Conservation (phyloP, 2,329 filamentous ascomycete species). For the Fusarium penzigii region DNA sequence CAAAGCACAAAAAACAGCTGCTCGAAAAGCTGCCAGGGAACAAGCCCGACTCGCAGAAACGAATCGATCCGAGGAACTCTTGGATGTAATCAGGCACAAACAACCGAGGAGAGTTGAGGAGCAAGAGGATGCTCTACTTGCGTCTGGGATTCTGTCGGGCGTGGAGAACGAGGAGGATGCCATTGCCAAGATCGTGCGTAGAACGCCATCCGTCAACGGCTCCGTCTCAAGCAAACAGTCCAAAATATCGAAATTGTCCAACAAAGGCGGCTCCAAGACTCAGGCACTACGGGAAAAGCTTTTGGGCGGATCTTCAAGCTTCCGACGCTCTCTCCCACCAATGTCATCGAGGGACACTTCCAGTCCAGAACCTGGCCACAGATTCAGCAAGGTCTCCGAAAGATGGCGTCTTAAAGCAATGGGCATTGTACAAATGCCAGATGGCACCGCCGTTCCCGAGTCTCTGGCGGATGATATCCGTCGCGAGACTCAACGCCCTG, state of each 20-base stretch:
- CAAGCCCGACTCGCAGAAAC: constrained; percentile 27
- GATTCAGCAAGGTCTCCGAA: constrained; percentile 42
- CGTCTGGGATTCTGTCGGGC: constrained; percentile 44
- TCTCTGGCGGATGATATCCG: constrained; percentile 49
- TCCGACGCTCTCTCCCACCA: constrained; percentile 43
- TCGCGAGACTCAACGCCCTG: constrained; percentile 42
- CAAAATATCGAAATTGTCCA: constrained; percentile 17
- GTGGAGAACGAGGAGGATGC: constrained; percentile 40
- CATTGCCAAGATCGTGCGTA: constrained; percentile 37
- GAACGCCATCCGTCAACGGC: constrained; percentile 23
- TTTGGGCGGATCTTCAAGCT: constrained; percentile 32
- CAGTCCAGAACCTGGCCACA: constrained; percentile 27
- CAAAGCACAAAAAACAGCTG: constrained; percentile 37
- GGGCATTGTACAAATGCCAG: constrained; percentile 53
- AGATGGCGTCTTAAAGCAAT: constrained; percentile 51
- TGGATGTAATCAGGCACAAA: constrained; percentile 34
- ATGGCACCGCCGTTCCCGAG: constrained; percentile 56
- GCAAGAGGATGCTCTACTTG: constrained; percentile 41
- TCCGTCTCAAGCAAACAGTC: constrained; percentile 24
- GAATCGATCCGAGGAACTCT: constrained; percentile 38
- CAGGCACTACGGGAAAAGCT: constrained; percentile 38
- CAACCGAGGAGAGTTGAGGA: constrained; percentile 33
- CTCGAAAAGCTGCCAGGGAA: constrained; percentile 27
- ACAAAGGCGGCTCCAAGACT: constrained; percentile 38
- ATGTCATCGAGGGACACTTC: constrained; percentile 30